phyloP scores from a whole-genome alignment of 805 yeast genomes.

The Sugiyamaella lignohabitans region DNA sequence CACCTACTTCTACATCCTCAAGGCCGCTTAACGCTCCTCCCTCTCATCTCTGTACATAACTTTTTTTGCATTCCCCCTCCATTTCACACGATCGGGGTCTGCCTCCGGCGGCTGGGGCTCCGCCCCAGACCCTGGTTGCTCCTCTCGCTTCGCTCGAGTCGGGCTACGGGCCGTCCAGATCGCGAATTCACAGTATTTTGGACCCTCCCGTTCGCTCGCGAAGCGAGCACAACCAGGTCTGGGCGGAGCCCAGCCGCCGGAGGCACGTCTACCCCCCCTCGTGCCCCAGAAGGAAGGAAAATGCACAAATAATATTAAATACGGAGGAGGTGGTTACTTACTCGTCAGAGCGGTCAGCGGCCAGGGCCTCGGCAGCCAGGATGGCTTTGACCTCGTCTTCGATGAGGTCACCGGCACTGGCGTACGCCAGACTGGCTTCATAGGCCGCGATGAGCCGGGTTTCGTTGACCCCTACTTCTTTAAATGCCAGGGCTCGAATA shows the following conservation, averaged over 20 bases:
- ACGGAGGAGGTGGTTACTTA: background rate
- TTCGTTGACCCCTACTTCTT: slow-evolving; percentile 84
- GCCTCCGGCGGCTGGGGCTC: slow-evolving; percentile 1
- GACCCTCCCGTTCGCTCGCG: background rate
- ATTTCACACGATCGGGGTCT: no score
- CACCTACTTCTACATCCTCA: slow-evolving; percentile 43
- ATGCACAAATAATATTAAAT: no score
- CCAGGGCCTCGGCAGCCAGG: slow-evolving; percentile 66
- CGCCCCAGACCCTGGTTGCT: background rate
- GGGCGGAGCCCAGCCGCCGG: background rate
- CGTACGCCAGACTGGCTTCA: slow-evolving; percentile 80
- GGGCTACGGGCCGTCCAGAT: no score
- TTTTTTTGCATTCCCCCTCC: background rate
- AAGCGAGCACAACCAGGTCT: background rate
- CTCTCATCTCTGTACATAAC: background rate
- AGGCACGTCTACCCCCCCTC: no score
- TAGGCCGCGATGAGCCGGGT: slow-evolving; percentile 72
- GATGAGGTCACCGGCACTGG: slow-evolving; percentile 61
- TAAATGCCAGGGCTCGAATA: slow-evolving; percentile 69
- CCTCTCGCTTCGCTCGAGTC: background rate
- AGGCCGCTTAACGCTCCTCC: no score
- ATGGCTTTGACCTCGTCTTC: slow-evolving; percentile 66
- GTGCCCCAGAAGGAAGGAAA: no score
- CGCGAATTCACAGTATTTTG: no score
- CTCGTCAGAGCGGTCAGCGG: slow-evolving; percentile 37